Base-by-base conservation (phyloP, 2,329 filamentous ascomycete species). In the Monosporascus cannonballus region DNA sequence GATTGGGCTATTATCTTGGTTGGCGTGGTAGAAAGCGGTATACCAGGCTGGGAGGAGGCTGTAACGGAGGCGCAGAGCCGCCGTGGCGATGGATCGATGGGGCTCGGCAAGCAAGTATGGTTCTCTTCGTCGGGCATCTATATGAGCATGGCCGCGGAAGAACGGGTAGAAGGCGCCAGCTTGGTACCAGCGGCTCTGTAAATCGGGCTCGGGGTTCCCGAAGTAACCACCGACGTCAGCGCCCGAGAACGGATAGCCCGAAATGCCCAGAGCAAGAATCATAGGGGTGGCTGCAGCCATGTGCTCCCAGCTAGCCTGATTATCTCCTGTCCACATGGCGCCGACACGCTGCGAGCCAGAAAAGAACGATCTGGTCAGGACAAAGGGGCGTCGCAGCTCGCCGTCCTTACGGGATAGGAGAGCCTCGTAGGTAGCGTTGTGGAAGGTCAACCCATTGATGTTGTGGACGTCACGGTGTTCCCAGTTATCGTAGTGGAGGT, bases 281-380 rank as follows among this genome's bases (percentile, higher is more conserved):
- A 99, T 99, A 24, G 94, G 93, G 38, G 96, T 82, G 2, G 91
- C 88, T 1, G 86, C 89, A n/a, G 85, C 89, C 17, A 99, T 80
- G 65, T 97, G 92, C 18, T 86, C 84, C 94, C 94, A 99, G 24
- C 83, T 85, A 11, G 94, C 94, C 69, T 94, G 89, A 73, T 99
- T 99, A 68, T 99, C 94, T 55, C 94, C 94, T 20, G 94, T 99
- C 94, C 94, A 99, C 92, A 96, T 96, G 54, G 94, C 93, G 57
- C 90, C 90, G 42, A 90, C 75, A 52, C 93, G 85, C 73, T 99
- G 94, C 51, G 89, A 91, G 37, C 94, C 94, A 14, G 93, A 83
- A 67, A 86, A 99, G 75, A 95, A 99, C 0, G 92, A 88, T 34
- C 94, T 87, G 1, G 94, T 99, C 49, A 99, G 81, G 11, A 96